Base-by-base conservation (phyloP, 75 land plant genomes). In the Selaginella moellendorffii region DNA sequence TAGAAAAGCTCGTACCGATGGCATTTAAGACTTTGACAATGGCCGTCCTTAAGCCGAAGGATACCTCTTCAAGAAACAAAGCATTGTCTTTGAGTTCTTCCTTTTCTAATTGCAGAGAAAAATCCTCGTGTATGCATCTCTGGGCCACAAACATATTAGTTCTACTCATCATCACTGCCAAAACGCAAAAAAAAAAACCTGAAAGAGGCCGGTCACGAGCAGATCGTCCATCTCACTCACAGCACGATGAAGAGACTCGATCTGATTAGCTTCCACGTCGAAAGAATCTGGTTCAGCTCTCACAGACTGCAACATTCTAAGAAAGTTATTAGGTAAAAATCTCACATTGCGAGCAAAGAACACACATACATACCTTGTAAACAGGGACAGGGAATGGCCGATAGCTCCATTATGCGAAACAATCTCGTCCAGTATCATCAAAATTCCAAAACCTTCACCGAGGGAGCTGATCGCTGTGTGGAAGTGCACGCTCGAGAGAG, bases 301-400 rank as follows among this genome's bases (percentile, higher is more conserved):
- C 51, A 77, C 81, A 10, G 74, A 72, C 63, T 71, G 70, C 54
- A 79, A 59, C 81, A 79, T 79, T 60, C 81, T 79, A 19, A 56
- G 21, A 5, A 56, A 56, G 9, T 53, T 29, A 10, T 54, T 51
- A 29, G 26, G 26, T 52, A 27, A 2, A 21, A n/a, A n/a, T n/a
- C n/a, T n/a, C n/a, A n/a, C n/a, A n/a, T n/a, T n/a, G n/a, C n/a
- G n/a, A n/a, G n/a, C n/a, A n/a, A n/a, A n/a, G n/a, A n/a, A 64
- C 23, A 31, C 46, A 24, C 56, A 20, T 26, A 65, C 1, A 21
- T 58, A 2, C 21, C 61, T 64, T 46, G 61, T 71, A 53, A 79
- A 79, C 21, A 79, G 64, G 53, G 81, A 76, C 51, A 78, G 31
- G 27, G 76, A 59, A 53, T 71, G 76, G 24, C 75, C 80, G 31